Conservation (phyloP, 805 yeast species). For the Starmera caribaea region DNA sequence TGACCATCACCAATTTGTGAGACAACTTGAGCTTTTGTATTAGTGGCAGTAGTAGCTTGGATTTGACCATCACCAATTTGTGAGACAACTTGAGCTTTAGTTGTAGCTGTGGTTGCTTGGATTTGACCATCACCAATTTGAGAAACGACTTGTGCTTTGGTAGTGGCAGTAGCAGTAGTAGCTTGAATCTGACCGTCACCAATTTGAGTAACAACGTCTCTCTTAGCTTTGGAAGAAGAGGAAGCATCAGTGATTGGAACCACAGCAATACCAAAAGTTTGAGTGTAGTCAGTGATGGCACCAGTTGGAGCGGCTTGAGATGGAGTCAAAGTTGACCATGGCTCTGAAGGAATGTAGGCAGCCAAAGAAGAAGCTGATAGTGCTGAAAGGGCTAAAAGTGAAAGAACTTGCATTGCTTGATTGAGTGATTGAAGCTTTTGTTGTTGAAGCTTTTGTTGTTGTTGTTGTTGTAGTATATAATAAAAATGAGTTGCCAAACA, state of each 20-base stretch:
- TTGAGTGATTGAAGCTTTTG: conserved; percentile 1
- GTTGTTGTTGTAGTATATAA: no score
- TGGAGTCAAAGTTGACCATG: conserved; percentile 18
- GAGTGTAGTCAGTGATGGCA: conserved; percentile 26
- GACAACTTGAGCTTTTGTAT: conserved; percentile 14
- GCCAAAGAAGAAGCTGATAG: conserved; percentile 40
- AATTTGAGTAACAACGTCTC: conserved; percentile 12
- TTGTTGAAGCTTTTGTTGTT: no score
- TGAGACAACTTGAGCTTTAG: conserved; percentile 13
- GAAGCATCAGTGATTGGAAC: conserved; percentile 11
- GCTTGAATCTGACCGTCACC: conserved; percentile 45
- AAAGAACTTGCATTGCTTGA: conserved; percentile 37
- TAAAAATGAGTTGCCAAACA: no score
- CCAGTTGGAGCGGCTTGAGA: conserved; percentile 32
- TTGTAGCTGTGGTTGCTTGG: conserved; percentile 18
- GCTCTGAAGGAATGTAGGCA: conserved; percentile 57
- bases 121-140: conserved; percentile 16
- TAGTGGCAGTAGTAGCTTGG: conserved; percentile 19
- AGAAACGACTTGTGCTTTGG: conserved; percentile 11
- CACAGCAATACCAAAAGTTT: conserved; percentile 32
- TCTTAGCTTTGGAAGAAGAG: conserved; percentile 9
- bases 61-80: conserved; percentile 23
- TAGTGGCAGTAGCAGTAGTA: conserved; percentile 15
- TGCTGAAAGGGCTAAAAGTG: conserved; percentile 23
- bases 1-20: conserved; percentile 14